Conservation (phyloP, 495 filamentous ascomycete species). For the Aspergillus incahuasiensis region DNA sequence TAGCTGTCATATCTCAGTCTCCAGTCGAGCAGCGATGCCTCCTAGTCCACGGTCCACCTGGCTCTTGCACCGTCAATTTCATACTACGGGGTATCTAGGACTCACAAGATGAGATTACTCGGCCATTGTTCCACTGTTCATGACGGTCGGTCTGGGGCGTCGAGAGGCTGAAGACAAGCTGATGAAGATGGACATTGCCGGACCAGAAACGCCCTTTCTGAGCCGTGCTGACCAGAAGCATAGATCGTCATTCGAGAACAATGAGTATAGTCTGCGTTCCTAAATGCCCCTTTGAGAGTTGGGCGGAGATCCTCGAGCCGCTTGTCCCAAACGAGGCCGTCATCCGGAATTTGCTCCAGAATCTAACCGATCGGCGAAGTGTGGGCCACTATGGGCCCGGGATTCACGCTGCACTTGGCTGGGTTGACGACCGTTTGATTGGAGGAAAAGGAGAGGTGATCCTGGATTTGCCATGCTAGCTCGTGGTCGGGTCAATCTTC, state of each 20-base stretch:
- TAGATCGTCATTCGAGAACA: conserved; percentile 1
- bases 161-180: not conserved
- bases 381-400: conserved; percentile 1
- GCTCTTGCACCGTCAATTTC: not conserved
- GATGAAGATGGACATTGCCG: not conserved
- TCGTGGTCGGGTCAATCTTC: not conserved
- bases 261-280: not conserved
- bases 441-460: not conserved
- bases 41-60: not conserved
- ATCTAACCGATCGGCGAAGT: conserved; percentile 3
- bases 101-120: not conserved
- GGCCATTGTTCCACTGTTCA: not conserved
- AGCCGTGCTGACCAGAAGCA: not conserved
- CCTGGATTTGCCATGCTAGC: conserved; percentile 6
- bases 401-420: not conserved
- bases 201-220: not conserved
- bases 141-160: not conserved
- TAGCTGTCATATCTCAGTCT: not conserved
- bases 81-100: not conserved
- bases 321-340: not conserved
- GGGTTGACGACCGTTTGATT: not conserved
- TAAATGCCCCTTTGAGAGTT: not conserved
- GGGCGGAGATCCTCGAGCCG: not conserved
- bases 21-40: not conserved
- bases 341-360: not conserved